Percentiles rank a stretch among this genome's conserved stretches.
Evolutionary conservation across 192 early-diverging fungal species (phyloP).

Genomic region (Backusella tuberculispora): DNA sequence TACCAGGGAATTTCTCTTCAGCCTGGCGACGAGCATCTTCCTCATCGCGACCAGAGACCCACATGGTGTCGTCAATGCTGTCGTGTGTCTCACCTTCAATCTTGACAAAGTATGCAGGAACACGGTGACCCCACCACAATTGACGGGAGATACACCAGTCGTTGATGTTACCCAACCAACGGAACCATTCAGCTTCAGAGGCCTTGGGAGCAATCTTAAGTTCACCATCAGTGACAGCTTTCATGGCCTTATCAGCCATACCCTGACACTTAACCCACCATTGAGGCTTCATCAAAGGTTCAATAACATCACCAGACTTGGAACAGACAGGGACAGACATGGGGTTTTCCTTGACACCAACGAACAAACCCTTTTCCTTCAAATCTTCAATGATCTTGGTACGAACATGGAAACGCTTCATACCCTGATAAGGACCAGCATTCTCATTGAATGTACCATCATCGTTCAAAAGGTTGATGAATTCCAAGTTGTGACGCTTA

Average conservation of each 20-base stretch:
- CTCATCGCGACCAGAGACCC: conserved; percentile 85
- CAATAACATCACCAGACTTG: conserved; percentile 93
- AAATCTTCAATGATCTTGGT: conserved; percentile 84
- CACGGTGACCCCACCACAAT: conserved; percentile 99
- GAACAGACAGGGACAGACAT: conserved; percentile 92
- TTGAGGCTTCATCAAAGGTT: conserved; percentile 98
- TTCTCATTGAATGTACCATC: conserved; percentile 94
- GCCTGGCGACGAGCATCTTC: conserved; percentile 80
- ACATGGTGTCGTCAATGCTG: conserved; percentile 66
- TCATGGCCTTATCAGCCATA: conserved; percentile 83
- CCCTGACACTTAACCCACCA: conserved; percentile 96
- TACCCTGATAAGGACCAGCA: conserved; percentile 84
- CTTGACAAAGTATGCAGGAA: conserved; percentile 94
- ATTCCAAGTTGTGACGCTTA: conserved; percentile 91
- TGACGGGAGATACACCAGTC: conserved; percentile 99
- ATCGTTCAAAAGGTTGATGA: conserved; percentile 98
- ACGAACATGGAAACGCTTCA: conserved; percentile 95
- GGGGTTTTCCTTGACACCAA: conserved; percentile 85
- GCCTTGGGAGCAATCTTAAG: conserved; percentile 83
- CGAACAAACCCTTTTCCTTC: conserved; percentile 88
- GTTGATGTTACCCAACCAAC: conserved; percentile 93
- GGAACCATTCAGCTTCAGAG: conserved; percentile 95
- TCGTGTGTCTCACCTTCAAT: conserved; percentile 65
- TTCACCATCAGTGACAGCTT: conserved; percentile 78
- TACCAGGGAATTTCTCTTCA: conserved; percentile 75